Evolutionary conservation across 306 rosid species (phyloP).

Genomic region (Canavalia ensiformis): DNA sequence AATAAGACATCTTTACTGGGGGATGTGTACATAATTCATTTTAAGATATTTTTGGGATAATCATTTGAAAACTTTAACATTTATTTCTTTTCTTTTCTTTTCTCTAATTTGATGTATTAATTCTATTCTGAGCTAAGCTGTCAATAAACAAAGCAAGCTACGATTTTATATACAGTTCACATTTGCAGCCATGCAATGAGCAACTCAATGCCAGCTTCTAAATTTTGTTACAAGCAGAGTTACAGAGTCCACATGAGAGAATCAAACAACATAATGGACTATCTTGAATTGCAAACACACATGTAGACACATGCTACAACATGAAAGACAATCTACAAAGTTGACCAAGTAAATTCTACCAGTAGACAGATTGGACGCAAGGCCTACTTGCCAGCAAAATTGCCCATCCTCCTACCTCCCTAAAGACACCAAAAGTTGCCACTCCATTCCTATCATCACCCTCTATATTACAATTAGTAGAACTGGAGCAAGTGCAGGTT

Average conservation of each 20-base stretch:
- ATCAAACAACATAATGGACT: constrained; percentile 56
- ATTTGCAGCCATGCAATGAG: constrained; percentile 56
- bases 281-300: constrained; percentile 57
- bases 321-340: constrained; percentile 73
- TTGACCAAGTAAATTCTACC: constrained; percentile 57
- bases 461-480: constrained; percentile 60
- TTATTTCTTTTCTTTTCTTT: not conserved
- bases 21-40: constrained; percentile 5
- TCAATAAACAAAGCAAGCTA: constrained; percentile 46
- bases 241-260: constrained; percentile 63
- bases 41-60: not conserved
- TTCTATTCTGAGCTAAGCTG: constrained; percentile 32
- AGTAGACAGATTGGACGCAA: constrained; percentile 68
- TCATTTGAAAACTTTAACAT: constrained; percentile 29
- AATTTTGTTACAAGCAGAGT: constrained; percentile 58
- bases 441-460: constrained; percentile 62
- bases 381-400: constrained; percentile 73
- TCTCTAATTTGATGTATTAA: constrained; percentile 4
- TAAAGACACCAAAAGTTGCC: constrained; percentile 58
- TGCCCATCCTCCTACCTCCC: constrained; percentile 68
- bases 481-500: constrained; percentile 38
- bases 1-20: constrained; percentile 19
- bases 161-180: constrained; percentile 62
- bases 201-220: constrained; percentile 58
- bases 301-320: constrained; percentile 53